Percentiles rank a stretch among this genome's conserved stretches.
These are phyloP conservation scores for Erodium maritimum DNA, from an alignment of 345 rosid genomes.

Conservation along the genomic window DNA sequence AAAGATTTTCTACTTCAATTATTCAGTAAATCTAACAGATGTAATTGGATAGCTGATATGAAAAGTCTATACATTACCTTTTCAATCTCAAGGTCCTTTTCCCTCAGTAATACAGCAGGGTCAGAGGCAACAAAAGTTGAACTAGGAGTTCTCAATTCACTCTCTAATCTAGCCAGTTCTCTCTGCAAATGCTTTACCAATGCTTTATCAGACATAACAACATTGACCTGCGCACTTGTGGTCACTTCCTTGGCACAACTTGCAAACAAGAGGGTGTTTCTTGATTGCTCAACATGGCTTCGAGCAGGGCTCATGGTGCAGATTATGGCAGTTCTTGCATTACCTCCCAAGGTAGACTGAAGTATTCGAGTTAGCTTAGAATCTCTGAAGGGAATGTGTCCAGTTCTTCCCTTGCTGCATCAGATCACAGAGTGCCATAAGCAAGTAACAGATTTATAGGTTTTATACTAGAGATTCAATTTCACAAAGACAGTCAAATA, in stretches of 20 bases:
- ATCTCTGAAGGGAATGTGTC: conserved; percentile 86
- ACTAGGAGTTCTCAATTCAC: conserved; percentile 46
- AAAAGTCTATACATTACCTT: conserved; percentile 34
- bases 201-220: conserved; percentile 79
- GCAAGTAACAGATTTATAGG: conserved; percentile 7
- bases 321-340: conserved; percentile 84
- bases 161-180: conserved; percentile 78
- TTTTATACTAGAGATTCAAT: conserved; percentile 4
- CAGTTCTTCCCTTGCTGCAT: conserved; percentile 86
- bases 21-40: not conserved
- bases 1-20: conserved; percentile 3
- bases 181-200: conserved; percentile 80
- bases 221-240: conserved; percentile 81
- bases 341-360: conserved; percentile 84
- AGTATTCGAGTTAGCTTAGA: conserved; percentile 92
- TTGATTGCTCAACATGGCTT: conserved; percentile 84
- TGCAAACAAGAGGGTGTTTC: conserved; percentile 88
- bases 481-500: not conserved
- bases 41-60: not conserved
- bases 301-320: conserved; percentile 94
- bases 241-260: conserved; percentile 91
- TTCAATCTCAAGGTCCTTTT: conserved; percentile 71
- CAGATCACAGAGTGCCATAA: conserved; percentile 14
- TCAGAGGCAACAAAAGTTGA: conserved; percentile 25
- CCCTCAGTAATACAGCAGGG: conserved; percentile 35